Evolutionary conservation across 768 basidiomycete genomes (phyloP).

Genomic region (Leccinum barrowsii): DNA sequence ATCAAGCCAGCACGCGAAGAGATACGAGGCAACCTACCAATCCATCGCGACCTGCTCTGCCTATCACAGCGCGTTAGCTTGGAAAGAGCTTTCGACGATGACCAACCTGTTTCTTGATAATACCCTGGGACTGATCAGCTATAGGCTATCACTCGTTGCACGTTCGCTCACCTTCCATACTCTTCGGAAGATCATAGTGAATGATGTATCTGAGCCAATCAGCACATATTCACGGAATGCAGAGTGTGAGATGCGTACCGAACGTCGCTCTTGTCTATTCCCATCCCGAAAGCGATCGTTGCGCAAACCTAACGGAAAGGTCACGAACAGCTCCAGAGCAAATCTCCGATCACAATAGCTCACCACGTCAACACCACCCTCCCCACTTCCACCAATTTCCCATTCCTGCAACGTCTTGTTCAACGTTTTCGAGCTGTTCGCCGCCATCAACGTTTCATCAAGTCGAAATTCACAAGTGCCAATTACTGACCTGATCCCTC

Average conservation of each 20-base stretch:
- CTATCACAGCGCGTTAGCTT: constrained; percentile 33
- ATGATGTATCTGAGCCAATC: constrained; percentile 57
- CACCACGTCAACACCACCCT: constrained; percentile 61
- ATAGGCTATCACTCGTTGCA: not conserved
- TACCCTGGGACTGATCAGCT: constrained; percentile 47
- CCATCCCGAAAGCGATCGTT: constrained; percentile 83
- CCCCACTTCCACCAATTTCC: constrained; percentile 51
- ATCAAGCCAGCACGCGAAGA: not conserved
- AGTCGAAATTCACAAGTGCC: not conserved
- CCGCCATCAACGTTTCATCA: not conserved
- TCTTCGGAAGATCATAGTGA: constrained; percentile 80
- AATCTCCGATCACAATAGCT: constrained; percentile 18
- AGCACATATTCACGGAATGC: not conserved
- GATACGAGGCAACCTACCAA: constrained; percentile 39
- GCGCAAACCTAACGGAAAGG: constrained; percentile 56
- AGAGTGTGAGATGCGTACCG: constrained; percentile 37
- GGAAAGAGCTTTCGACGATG: not conserved
- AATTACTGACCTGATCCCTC: constrained; percentile 52
- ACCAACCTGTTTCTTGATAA: constrained; percentile 81
- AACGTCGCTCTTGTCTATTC: constrained; percentile 81
- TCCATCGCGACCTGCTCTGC: constrained; percentile 79
- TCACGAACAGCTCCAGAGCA: not conserved
- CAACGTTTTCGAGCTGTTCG: constrained; percentile 43
- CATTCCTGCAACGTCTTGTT: constrained; percentile 56
- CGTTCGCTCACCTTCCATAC: constrained; percentile 62